Evolutionary conservation across 2,329 filamentous ascomycete genomes (phyloP), one percentile per base, ranked within the genome.

Genomic region (Cladosporium sp.): DNA sequence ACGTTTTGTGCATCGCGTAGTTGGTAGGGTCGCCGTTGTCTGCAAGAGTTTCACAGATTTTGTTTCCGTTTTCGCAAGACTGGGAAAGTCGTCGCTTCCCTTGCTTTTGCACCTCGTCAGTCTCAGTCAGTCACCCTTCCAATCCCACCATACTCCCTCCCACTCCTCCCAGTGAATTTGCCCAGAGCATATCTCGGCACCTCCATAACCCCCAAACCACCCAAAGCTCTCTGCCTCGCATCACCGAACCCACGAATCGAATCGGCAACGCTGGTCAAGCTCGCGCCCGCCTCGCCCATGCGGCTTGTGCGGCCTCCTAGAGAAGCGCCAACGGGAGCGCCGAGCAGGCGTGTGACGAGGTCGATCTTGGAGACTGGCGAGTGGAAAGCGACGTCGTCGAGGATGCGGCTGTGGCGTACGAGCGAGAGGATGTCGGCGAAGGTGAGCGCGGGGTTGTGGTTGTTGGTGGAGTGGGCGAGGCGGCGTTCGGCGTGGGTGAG

Each of bases 391-490:
- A 83, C 77, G 62, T 96, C 90, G 4, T 80, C 75, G 2, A 88
- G 73, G 15, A 95, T 73, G 19, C 85, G 84, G 38, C 84, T 84
- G 58, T 85, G 84, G 53, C 88, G 83, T 37, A 92, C 75, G 65
- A 92, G 91, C 62, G 83, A 85, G 58, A 95, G 79, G 18, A 91
- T 75, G 64, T 91, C 89, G 1, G 87, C 86, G 15, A 95, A 75
- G 41, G 80, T 88, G 54, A 78, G 80, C 36, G 88, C 83, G 4
- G 78, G 77, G 64, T 95, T 89, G 11, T 74, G 70, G 0, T 85
- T 86, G 70, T 5, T 80, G 47, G 44, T 60, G 68, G 37, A 80
- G 64, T 44, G 50, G 12, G 50, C 69, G 87, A 92, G 19, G 91
- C 68, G 43, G 50, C 50, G 43, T 53, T 51, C 22, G 55, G 53